These are phyloP conservation scores for Trichothecium roseum DNA, from an alignment of 2,329 filamentous ascomycete species.

Conservation along the genomic window DNA sequence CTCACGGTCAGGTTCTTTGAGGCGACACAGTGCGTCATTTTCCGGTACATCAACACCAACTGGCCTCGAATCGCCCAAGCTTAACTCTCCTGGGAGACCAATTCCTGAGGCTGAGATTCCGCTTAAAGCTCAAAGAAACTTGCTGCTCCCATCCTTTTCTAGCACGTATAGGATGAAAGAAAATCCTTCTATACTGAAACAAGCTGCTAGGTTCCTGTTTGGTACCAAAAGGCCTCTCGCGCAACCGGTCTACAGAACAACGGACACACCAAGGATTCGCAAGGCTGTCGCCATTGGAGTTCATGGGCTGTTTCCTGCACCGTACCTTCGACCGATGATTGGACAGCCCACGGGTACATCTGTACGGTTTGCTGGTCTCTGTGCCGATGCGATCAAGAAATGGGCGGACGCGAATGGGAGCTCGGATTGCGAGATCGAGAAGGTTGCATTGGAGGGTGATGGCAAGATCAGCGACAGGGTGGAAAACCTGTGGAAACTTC, in stretches of 20 bases:
- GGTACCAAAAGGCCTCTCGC: slow-evolving; percentile 44
- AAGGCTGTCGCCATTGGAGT: slow-evolving; percentile 89
- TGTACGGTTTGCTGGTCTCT: slow-evolving; percentile 81
- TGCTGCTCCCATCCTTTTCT: slow-evolving; percentile 59
- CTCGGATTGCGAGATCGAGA: slow-evolving; percentile 73
- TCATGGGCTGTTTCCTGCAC: slow-evolving; percentile 86
- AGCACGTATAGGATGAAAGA: slow-evolving; percentile 58
- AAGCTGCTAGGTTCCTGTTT: slow-evolving; percentile 50
- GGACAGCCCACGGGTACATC: slow-evolving; percentile 95
- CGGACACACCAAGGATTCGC: slow-evolving; percentile 61
- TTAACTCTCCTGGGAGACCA: slow-evolving; percentile 10
- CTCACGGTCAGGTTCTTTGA: slow-evolving; percentile 37
- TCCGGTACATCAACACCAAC: slow-evolving; percentile 12
- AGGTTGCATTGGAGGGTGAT: slow-evolving; percentile 89
- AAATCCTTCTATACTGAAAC: slow-evolving; percentile 59
- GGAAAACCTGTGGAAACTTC: slow-evolving; percentile 84
- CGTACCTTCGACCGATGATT: slow-evolving; percentile 78
- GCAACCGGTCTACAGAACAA: slow-evolving; percentile 63
- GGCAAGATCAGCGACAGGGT: slow-evolving; percentile 85
- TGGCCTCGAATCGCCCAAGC: slow-evolving; percentile 2
- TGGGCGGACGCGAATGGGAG: slow-evolving; percentile 72
- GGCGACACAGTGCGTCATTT: slow-evolving; percentile 20
- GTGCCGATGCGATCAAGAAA: slow-evolving; percentile 69
- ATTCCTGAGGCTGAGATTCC: slow-evolving; percentile 9
- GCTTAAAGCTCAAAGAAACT: slow-evolving; percentile 40